Base-by-base conservation (phyloP, 352 stramenopile species). In the Phytopythium chamaehyphon region DNA sequence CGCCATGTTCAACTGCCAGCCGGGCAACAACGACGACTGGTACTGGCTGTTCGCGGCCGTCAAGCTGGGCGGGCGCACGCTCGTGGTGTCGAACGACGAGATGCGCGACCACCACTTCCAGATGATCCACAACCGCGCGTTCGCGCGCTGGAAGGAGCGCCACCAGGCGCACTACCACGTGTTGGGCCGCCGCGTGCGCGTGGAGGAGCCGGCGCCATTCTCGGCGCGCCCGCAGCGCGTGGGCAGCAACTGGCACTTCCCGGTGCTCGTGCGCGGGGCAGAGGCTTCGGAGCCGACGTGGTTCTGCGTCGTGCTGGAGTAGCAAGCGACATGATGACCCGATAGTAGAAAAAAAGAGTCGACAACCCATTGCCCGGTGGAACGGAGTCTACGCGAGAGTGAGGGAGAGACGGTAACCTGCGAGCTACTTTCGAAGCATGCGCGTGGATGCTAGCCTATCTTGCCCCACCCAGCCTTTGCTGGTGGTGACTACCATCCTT, bases 51-150 rank as follows among this genome's bases (percentile, higher is more conserved):
- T 98, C 66, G 94, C 95, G 5, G 93, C 93, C 6, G 80, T 97
- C 39, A 88, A 85, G 56, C 67, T 86, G n/a, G 73, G 84, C 40
- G 74, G 73, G 1, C 74, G 80, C 44, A 88, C 76, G 48, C 63
- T 98, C 18, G 75, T 97, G 38, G 71, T 99, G 9, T 98, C 95
- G 3, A 99, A 99, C 76, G 97, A 99, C 71, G 94, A 99, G 77
- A 99, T 99, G 97, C 81, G 97, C 51, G 97, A 99, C 82, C 97
- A 99, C 77, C 96, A 99, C 73, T 99, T 99, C 78, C 90, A 98
- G 69, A 99, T 99, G 93, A 89, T 99, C 57, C 88, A 96, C 56
- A 93, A 96, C 55, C 71, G 78, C 18, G 84, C 81, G n/a, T 98
- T 99, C 69, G 69, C 95, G 44, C 75, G 88, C 47, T 99, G 96